Percentiles rank a stretch among this genome's conserved stretches.
Conservation (phyloP, 2,329 filamentous ascomycete species). For the Trichoderma sp. region DNA sequence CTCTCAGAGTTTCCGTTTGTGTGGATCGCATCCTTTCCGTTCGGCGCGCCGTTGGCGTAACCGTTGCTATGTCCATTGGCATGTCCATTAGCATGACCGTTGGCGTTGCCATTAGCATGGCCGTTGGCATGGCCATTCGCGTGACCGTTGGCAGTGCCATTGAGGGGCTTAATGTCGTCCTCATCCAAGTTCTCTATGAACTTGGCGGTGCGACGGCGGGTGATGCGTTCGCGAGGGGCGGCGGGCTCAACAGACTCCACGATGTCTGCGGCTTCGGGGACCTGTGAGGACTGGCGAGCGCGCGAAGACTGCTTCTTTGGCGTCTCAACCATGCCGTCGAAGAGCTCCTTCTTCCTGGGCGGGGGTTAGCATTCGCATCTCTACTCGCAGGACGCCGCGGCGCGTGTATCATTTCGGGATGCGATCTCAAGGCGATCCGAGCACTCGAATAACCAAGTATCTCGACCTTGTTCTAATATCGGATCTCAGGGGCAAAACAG, state of each 20-base stretch:
- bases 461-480: not conserved
- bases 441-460: not conserved
- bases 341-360: conserved; percentile 58
- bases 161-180: conserved; percentile 29
- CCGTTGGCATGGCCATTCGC: conserved; percentile 24
- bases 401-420: not conserved
- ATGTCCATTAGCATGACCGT: not conserved
- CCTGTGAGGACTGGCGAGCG: conserved; percentile 50
- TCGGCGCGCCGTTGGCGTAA: conserved; percentile 23
- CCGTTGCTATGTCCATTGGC: conserved; percentile 14
- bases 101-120: not conserved
- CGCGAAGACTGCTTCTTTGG: conserved; percentile 41
- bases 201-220: conserved; percentile 49
- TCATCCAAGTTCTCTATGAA: conserved; percentile 49
- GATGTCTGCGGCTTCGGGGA: conserved; percentile 43
- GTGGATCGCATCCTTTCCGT: conserved; percentile 22
- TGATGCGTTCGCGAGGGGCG: conserved; percentile 33
- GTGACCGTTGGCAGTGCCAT: conserved; percentile 30
- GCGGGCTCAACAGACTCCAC: conserved; percentile 48
- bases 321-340: conserved; percentile 60
- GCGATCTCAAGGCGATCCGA: not conserved
- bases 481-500: not conserved
- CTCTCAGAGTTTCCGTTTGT: conserved; percentile 24
- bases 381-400: not conserved
- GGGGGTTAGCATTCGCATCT: not conserved